A percentile compares a stretch with the other conserved stretches of the same genome.
phyloP scores from a whole-genome alignment of 805 yeast species.

The Saccharomycopsis selenospora region DNA sequence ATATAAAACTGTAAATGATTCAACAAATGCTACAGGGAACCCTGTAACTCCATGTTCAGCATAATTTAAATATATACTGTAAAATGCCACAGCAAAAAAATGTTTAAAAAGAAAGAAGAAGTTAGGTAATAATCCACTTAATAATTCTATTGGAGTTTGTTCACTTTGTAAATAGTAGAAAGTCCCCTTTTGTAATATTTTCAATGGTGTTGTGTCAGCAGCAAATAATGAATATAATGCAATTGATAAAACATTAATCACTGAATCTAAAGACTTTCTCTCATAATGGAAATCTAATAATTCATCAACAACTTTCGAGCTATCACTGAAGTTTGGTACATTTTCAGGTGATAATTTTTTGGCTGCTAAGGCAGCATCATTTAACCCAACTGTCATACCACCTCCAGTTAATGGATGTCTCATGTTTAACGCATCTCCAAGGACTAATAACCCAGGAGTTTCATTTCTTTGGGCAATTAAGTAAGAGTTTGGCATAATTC shows the following conservation, averaged over 20 bases:
- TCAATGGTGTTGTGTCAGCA: conserved; percentile 63
- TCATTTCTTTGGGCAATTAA: conserved; percentile 69
- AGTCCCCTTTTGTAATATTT: conserved; percentile 78
- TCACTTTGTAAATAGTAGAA: conserved; percentile 77
- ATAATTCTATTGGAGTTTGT: conserved; percentile 69
- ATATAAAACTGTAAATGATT: conserved; percentile 57
- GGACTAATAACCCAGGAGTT: conserved; percentile 66
- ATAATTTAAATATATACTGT: conserved; percentile 66
- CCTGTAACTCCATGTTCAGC: conserved; percentile 54
- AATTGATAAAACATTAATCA: conserved; percentile 81
- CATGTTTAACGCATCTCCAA: conserved; percentile 96
- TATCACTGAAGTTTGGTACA: conserved; percentile 51
- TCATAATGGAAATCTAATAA: conserved; percentile 64
- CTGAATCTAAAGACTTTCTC: conserved; percentile 74
- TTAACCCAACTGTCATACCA: conserved; percentile 96
- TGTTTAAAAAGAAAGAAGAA: conserved; percentile 75
- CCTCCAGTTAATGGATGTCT: conserved; percentile 98
- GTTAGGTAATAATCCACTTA: conserved; percentile 72
- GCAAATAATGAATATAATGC: conserved; percentile 88
- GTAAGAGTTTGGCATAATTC: conserved; percentile 91
- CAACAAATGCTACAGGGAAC: conserved; percentile 63
- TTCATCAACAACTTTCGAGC: conserved; percentile 47
- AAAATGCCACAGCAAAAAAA: conserved; percentile 86
- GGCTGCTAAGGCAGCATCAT: conserved; percentile 69
- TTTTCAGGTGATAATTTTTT: conserved; percentile 49